Conservation (phyloP, 2,329 filamentous ascomycete species). For the Pseudogymnoascus sp. region DNA sequence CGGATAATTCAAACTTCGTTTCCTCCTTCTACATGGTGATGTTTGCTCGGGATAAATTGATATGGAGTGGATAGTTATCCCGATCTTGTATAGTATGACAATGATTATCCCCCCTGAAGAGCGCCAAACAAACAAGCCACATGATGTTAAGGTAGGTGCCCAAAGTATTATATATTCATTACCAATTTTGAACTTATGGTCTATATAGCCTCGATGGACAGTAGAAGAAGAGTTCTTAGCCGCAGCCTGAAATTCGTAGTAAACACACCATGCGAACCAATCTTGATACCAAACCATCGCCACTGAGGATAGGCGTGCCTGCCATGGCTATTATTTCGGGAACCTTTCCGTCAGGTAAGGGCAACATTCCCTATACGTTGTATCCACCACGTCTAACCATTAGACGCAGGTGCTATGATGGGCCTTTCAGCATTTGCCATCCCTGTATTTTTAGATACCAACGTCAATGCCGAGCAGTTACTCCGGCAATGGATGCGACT, state of each 20-base stretch:
- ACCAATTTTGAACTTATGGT: neutral
- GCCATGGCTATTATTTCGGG: constrained; percentile 1
- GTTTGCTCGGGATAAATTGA: neutral
- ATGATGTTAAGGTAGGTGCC: neutral
- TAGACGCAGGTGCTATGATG: constrained; percentile 23
- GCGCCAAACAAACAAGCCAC: neutral
- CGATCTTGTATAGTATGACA: neutral
- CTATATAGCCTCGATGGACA: neutral
- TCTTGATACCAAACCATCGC: neutral
- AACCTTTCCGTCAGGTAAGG: constrained; percentile 7
- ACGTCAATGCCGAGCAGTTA: constrained; percentile 21
- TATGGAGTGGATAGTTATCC: neutral
- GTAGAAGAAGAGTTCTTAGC: neutral
- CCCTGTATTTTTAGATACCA: constrained; percentile 29
- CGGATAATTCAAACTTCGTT: neutral
- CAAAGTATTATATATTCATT: neutral
- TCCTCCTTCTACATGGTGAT: neutral
- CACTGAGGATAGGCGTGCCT: neutral
- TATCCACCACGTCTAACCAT: neutral
- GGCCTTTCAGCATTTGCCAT: constrained; percentile 25
- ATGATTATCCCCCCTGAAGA: neutral
- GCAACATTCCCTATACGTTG: neutral
- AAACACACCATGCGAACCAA: neutral
- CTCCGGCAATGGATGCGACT: constrained; percentile 28
- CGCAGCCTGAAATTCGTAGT: neutral